These are phyloP conservation scores for Fibroporia radiculosa DNA, from an alignment of 768 basidiomycete genomes.

Conservation along the genomic window DNA sequence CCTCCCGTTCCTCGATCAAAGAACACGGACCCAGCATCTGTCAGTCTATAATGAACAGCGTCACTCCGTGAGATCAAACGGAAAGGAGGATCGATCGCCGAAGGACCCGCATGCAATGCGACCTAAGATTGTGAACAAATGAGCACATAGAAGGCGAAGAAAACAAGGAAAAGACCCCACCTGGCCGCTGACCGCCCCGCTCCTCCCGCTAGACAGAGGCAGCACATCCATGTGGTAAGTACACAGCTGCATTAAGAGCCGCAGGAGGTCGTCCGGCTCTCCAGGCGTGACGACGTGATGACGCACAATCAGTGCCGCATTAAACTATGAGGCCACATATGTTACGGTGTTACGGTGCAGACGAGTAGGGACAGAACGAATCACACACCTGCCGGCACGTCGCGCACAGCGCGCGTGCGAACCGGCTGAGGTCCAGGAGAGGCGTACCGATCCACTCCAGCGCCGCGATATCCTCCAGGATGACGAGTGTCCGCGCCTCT, in stretches of 20 bases:
- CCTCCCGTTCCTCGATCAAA: conserved; percentile 68
- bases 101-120: conserved; percentile 52
- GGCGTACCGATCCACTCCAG: conserved; percentile 69
- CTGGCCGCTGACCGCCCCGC: conserved; percentile 74
- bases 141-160: background rate
- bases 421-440: conserved; percentile 41
- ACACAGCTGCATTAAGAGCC: conserved; percentile 51
- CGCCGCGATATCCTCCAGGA: conserved; percentile 63
- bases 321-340: conserved; percentile 27
- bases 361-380: too few relatives aligned
- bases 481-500: conserved; percentile 33
- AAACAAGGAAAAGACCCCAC: conserved; percentile 28
- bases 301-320: conserved; percentile 51
- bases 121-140: conserved; percentile 31
- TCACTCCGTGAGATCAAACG: conserved; percentile 41
- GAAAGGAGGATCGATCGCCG: conserved; percentile 20
- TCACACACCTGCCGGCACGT: conserved; percentile 45
- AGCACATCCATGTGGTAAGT: conserved; percentile 66
- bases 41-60: conserved; percentile 66
- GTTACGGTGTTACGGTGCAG: too few relatives aligned
- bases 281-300: conserved; percentile 49
- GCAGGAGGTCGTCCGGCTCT: conserved; percentile 55
- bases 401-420: conserved; percentile 51
- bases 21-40: conserved; percentile 56
- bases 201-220: conserved; percentile 65